Evolutionary conservation across 2,329 filamentous ascomycete genomes (phyloP), one percentile per base, ranked within the genome.

Genomic region (Tricladium varicosporioides): DNA sequence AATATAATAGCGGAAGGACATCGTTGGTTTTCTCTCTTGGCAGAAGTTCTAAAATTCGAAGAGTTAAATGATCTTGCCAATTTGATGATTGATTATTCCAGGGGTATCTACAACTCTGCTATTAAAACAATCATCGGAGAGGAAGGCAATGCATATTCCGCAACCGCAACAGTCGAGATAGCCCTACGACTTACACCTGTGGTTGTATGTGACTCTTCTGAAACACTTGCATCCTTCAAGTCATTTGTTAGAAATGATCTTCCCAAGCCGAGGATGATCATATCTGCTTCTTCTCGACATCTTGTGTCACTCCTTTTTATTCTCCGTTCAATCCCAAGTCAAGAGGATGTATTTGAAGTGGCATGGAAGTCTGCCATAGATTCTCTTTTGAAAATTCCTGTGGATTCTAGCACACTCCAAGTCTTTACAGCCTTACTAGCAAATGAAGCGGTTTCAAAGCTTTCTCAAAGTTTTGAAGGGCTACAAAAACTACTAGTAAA

Each of bases 91-190:
- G 33, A 46, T 40, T 51, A 64, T 14, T 63, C 62, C 2, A 50
- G 47, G 32, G 42, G 60, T 9, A 65, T 71, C 9, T 56, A 70
- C 15, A 61, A 48, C 18, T 55, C 59, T 54, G 79, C 81, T 50
- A 66, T 85, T 10, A 67, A 77, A 33, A 69, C 81, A 0, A 66
- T 86, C 9, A 74, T 73, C 42, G 73, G 73, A 31, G 74, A 84
- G 33, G 82, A 86, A 63, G 85, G 86, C 11, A 87, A 87, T 65
- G 84, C 85, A 1, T 88, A 85, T 66, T 82, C 83, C n/a, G 83
- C 84, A 48, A 82, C 84, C 16, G 80, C 76, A 8, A 75, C 81
- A 4, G 67, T 87, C n/a, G 78, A 83, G 49, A 74, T 78, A 57
- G 74, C 82, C 15, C 65, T 85, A 22, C 72, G 74, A 22, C 73